Percentiles rank a stretch among this genome's conserved stretches.
Evolutionary conservation across 75 land plant species (phyloP).

Genomic region (Azolla pinnata): DNA sequence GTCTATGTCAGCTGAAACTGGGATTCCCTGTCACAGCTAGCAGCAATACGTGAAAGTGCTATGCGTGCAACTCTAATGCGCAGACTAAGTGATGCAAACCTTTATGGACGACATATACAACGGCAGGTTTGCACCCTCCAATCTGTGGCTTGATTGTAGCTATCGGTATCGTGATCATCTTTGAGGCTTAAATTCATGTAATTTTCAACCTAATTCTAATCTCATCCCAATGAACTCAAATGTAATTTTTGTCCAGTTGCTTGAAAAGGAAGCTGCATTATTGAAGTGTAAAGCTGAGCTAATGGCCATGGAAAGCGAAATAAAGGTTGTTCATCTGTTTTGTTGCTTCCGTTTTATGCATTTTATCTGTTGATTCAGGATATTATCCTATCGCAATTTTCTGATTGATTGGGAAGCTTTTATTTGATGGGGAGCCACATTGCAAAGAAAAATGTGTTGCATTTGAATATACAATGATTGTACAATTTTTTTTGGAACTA

Average conservation of each 20-base stretch:
- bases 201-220: background rate
- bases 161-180: background rate
- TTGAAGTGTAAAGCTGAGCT: background rate
- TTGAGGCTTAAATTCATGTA: background rate
- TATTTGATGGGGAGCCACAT: too few species aligned
- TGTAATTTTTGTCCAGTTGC: background rate
- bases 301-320: background rate
- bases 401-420: too few species aligned
- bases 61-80: conserved; percentile 45
- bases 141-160: background rate
- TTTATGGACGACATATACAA: conserved; percentile 59
- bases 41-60: conserved; percentile 32
- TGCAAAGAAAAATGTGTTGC: too few species aligned
- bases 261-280: background rate
- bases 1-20: too few species aligned
- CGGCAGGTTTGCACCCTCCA: conserved; percentile 42
- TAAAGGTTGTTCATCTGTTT: too few species aligned
- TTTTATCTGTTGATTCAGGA: too few species aligned
- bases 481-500: too few species aligned
- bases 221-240: background rate
- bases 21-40: too few species aligned
- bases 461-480: too few species aligned
- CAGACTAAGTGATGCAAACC: conserved; percentile 88
- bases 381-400: too few species aligned
- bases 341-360: too few species aligned